Evolutionary conservation across 371 early-diverging fungal genomes (phyloP), one percentile per base, ranked within the genome.

Genomic region (Mucor racemosus): DNA sequence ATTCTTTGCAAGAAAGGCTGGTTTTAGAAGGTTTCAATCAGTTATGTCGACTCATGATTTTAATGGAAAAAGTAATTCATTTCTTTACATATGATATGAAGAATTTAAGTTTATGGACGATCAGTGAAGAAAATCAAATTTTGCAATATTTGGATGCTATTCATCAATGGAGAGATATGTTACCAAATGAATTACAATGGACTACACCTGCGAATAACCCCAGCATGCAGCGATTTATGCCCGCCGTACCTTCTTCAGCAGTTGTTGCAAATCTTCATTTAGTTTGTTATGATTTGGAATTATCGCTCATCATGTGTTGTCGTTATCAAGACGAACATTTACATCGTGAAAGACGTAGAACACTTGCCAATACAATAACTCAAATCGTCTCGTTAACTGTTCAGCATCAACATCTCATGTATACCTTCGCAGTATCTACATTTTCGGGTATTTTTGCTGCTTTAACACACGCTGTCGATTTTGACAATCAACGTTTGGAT

Each of bases 401-500:
- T 0, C 71, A 74, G 15, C 70, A 79, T 21, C 73, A 67, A 11
- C 73, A 58, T n/a, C 59, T 79, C 15, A 77, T 79, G 74, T 76
- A 76, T n/a, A 77, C 71, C 11, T 78, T 68, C 64, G 69, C 74
- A 15, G 53, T 78, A 7, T 75, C 77, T 9, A 72, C 78, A 7
- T 78, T 78, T 26, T 76, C 80, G 7, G 80, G 71, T 54, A 65
- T 80, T 15, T 78, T 82, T 72, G 82, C 82, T 15, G 78, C 82
- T 4, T 59, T 82, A 6, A 76, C 78, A 0, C 82, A 82, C 64
- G 80, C 78, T 6, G 62, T 66, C 11, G 82, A 82, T 65, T 72
- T 81, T 39, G 71, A 77, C 13, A 74, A 75, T 60, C 75, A 78
- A 10, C 67, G 60, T 2, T 21, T 72, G n/a, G 73, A 71, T 14